Conservation (phyloP, 768 basidiomycete species). For the Leucocoprinus leucothites region DNA sequence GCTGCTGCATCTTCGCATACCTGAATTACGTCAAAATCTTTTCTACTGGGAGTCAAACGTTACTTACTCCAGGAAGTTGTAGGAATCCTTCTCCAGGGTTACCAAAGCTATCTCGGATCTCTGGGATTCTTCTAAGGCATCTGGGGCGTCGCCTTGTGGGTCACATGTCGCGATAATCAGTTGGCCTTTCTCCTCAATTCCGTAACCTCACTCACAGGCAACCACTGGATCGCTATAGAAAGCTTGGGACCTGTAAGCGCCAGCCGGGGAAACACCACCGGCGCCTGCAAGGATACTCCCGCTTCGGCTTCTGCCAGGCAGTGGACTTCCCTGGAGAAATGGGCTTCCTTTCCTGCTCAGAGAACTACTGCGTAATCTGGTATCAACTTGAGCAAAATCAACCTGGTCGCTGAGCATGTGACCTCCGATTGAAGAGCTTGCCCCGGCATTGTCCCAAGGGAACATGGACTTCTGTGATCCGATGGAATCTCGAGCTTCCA, state of each 20-base stretch:
- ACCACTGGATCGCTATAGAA: constrained; percentile 64
- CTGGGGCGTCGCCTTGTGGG: constrained; percentile 16
- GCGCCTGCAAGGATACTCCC: constrained; percentile 37
- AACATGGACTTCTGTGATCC: constrained; percentile 70
- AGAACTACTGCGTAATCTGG: constrained; percentile 51
- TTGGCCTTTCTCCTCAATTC: no score
- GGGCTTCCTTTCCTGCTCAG: constrained; percentile 58
- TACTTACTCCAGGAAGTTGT: constrained; percentile 76
- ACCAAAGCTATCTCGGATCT: constrained; percentile 52
- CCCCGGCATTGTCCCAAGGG: constrained; percentile 82
- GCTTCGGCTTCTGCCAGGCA: constrained; percentile 40
- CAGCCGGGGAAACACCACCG: constrained; percentile 50
- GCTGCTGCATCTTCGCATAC: constrained; percentile 75
- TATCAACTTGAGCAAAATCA: constrained; percentile 27
- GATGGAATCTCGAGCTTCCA: constrained; percentile 29
- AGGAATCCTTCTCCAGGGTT: constrained; percentile 71
- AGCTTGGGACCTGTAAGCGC: constrained; percentile 37
- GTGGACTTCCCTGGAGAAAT: constrained; percentile 51
- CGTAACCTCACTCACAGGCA: constrained; percentile 50
- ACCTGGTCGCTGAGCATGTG: constrained; percentile 47
- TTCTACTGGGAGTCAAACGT: background rate
- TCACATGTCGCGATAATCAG: no score
- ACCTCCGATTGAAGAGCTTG: constrained; percentile 56
- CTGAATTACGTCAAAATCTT: constrained; percentile 31
- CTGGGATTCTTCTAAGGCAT: constrained; percentile 41